These are phyloP conservation scores for Entomortierella parvispora DNA, from an alignment of 192 early-diverging fungal species.

Conservation along the genomic window DNA sequence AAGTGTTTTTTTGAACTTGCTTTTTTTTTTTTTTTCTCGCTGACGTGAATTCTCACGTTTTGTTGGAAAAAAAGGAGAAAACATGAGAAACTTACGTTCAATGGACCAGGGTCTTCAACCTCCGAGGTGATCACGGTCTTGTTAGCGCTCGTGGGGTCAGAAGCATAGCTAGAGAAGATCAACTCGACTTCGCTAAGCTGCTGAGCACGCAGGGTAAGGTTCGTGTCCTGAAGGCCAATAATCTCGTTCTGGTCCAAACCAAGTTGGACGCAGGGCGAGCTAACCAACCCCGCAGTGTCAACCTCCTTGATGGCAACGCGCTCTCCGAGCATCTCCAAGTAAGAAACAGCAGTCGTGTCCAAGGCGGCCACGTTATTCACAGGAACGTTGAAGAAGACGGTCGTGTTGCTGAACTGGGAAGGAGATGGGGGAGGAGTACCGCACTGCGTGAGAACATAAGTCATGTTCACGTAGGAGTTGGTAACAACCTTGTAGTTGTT, in stretches of 20 bases:
- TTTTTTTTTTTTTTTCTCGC: background rate
- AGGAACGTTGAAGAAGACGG: slow-evolving; percentile 55
- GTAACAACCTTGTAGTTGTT: slow-evolving; percentile 74
- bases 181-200: slow-evolving; percentile 61
- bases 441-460: slow-evolving; percentile 78
- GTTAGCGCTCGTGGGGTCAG: slow-evolving; percentile 48
- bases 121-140: slow-evolving; percentile 62
- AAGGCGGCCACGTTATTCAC: slow-evolving; percentile 53
- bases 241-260: slow-evolving; percentile 22
- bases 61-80: background rate
- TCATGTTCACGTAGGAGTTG: slow-evolving; percentile 62
- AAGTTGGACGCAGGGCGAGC: slow-evolving; percentile 63
- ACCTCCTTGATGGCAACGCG: slow-evolving; percentile 49
- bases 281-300: slow-evolving; percentile 48
- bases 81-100: slow-evolving; percentile 53
- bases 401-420: slow-evolving; percentile 52
- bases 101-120: slow-evolving; percentile 56
- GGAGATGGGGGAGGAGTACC: slow-evolving; percentile 65
- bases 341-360: slow-evolving; percentile 55
- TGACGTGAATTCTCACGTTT: background rate
- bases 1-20: background rate
- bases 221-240: slow-evolving; percentile 49
- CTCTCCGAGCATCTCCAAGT: slow-evolving; percentile 61
- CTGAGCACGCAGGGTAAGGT: slow-evolving; percentile 57
- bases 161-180: slow-evolving; percentile 51